Conservation (phyloP, 225 moss, liverwort and hornwort species). For the Physcomitrium patens region DNA sequence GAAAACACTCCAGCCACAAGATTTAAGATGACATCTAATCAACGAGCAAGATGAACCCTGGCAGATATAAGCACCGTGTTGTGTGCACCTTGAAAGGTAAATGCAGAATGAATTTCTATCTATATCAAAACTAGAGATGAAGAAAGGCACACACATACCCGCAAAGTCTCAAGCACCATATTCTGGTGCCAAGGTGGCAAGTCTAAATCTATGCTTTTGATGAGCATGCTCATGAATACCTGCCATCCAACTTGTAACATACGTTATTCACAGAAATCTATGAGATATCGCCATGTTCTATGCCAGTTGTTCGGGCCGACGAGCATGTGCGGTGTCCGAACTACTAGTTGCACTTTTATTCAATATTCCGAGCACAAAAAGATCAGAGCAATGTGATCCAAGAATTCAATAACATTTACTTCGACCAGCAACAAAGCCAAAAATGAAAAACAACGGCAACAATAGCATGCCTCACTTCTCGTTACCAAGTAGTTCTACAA, state of each 20-base stretch:
- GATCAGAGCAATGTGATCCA: slow-evolving; percentile 14
- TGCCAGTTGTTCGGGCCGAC: slow-evolving; percentile 12
- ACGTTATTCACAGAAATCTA: slow-evolving; percentile 26
- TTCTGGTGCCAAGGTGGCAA: slow-evolving; percentile 92
- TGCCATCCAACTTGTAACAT: slow-evolving; percentile 39
- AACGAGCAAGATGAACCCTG: slow-evolving; percentile 3
- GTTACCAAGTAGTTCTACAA: slow-evolving; percentile 11
- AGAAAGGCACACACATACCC: slow-evolving; percentile 46
- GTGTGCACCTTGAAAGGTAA: slow-evolving; percentile 6
- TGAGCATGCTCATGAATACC: slow-evolving; percentile 98
- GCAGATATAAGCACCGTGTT: slow-evolving; percentile 9
- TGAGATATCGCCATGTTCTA: slow-evolving; percentile 23
- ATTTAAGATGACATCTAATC: slow-evolving; percentile 24
- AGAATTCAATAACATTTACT: slow-evolving; percentile 9
- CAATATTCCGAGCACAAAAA: neutral
- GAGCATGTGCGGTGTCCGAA: slow-evolving; percentile 6
- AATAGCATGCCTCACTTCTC: slow-evolving; percentile 19
- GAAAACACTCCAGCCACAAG: slow-evolving; percentile 27
- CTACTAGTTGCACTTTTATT: neutral
- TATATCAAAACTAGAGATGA: slow-evolving; percentile 13
- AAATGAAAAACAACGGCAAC: neutral
- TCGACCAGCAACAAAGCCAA: slow-evolving; percentile 3
- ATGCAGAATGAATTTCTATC: neutral
- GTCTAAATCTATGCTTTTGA: slow-evolving; percentile 92
- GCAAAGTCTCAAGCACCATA: slow-evolving; percentile 92